Percentiles rank a stretch among this genome's conserved stretches.
Conservation (phyloP, 2,329 filamentous ascomycete genomes). For the Colletotrichum navitas region DNA sequence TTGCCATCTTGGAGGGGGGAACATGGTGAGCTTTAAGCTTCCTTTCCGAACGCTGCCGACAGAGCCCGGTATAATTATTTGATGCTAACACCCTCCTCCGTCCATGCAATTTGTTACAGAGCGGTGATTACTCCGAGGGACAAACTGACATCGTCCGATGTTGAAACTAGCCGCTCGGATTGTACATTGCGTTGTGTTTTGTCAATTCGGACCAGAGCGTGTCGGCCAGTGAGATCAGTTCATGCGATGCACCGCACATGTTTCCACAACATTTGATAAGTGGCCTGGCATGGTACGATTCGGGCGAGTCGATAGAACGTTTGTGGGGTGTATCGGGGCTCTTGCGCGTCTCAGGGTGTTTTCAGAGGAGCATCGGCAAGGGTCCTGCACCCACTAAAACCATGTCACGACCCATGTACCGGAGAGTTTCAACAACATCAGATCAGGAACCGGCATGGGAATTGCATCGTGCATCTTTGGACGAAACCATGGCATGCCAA, state of each 20-base stretch:
- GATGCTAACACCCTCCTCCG: slow-evolving; percentile 16
- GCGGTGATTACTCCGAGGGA: background rate
- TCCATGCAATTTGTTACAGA: slow-evolving; percentile 18
- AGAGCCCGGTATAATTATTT: slow-evolving; percentile 30
- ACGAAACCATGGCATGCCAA: slow-evolving; percentile 12
- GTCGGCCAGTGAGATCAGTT: slow-evolving; percentile 13
- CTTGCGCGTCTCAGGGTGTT: slow-evolving; percentile 35
- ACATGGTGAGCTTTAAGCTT: slow-evolving; percentile 38
- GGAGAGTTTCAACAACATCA: slow-evolving; percentile 30
- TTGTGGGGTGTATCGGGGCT: slow-evolving; percentile 30
- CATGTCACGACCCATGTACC: slow-evolving; percentile 29
- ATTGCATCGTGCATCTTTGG: slow-evolving; percentile 16
- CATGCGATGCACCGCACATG: slow-evolving; percentile 19
- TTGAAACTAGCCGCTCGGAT: slow-evolving; percentile 40
- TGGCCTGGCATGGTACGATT: slow-evolving; percentile 36
- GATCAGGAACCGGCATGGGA: slow-evolving; percentile 25
- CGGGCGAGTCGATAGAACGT: slow-evolving; percentile 34
- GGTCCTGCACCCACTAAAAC: slow-evolving; percentile 30
- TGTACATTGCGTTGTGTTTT: slow-evolving; percentile 25
- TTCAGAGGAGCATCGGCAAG: slow-evolving; percentile 29
- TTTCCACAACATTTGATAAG: slow-evolving; percentile 37
- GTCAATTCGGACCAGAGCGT: slow-evolving; percentile 26
- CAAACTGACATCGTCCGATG: slow-evolving; percentile 34
- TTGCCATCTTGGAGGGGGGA: slow-evolving; percentile 37
- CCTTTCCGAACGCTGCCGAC: slow-evolving; percentile 8